These are phyloP conservation scores for Acanthamoeba sp. DNA, from an alignment of 208 protist genomes.

Conservation along the genomic window DNA sequence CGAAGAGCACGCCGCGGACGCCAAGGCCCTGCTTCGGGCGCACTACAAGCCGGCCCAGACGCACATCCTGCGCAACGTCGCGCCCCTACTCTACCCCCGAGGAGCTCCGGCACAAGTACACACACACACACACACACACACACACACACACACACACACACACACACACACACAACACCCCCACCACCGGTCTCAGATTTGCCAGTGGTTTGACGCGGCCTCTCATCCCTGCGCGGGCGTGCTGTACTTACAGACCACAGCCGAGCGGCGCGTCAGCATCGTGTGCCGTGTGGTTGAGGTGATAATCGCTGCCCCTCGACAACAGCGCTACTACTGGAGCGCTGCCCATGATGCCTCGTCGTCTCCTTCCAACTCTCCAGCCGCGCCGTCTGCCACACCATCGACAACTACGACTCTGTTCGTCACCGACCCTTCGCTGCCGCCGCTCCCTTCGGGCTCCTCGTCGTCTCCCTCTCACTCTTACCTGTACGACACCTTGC, in stretches of 20 bases:
- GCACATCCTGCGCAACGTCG: neutral
- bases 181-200: no score
- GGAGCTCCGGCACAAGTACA: neutral
- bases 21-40: neutral
- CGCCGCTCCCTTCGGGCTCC: neutral
- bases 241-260: no score
- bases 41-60: slow-evolving; percentile 8
- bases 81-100: neutral
- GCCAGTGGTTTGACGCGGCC: no score
- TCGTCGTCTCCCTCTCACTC: neutral
- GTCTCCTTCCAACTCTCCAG: neutral
- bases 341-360: neutral
- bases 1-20: neutral
- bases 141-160: no score
- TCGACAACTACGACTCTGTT: neutral
- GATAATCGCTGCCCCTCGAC: neutral
- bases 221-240: no score
- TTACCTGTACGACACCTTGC: neutral
- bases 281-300: neutral
- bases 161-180: no score
- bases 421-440: neutral
- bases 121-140: no score
- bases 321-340: neutral
- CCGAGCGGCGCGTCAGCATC: slow-evolving; percentile 20
- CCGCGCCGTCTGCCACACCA: neutral